Base-by-base conservation (phyloP, 163 green algal species). In the Scenedesmus sp. region DNA sequence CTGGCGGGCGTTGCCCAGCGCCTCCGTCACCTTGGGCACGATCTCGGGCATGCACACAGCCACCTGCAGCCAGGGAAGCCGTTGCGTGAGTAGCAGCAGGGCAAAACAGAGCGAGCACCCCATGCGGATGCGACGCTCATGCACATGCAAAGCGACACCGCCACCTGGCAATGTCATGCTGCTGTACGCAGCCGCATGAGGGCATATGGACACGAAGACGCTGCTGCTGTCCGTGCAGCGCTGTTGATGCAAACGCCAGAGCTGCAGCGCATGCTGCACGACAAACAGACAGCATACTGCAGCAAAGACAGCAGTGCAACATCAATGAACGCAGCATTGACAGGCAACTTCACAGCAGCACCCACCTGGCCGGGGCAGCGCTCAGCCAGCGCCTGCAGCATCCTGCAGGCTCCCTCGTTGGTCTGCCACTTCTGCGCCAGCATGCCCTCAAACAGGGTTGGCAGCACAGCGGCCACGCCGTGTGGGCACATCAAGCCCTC, bases 1-100 rank as follows among this genome's bases (percentile, higher is more conserved):
- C 84, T 91, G 79, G 65, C 92, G 73, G 46, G 90, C 92, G 89
- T 94, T 94, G 88, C 92, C 91, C 33, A 90, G 79, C 49, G 92
- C 90, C 84, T 93, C 86, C 24, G 91, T 93, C 15, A 94, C 88
- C 30, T 83, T 56, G 72, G 94, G 94, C 73, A 96, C 93, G 40
- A 96, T 96, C 86, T 93, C 96, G 65, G 95, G 93, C 92, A 97
- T 93, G 70, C 90, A 94, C 37, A 86, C 65, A 30, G 94, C 95
- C 16, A 96, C 92, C 59, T 72, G 59, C 59, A 72, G 13, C 15
- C 15, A 24, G 22, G 20, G 22, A 72, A 22, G 2, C 33, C 6
- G 59, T 16, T 10, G 59, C 18, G 24, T 20, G 22, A 72, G 59
- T 13, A 24, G 15, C 15, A 72, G 59, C 86, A 94, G 90, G 43